Evolutionary conservation across 108 stramenopile genomes (phyloP).

Genomic region (Nitzschia palea): DNA sequence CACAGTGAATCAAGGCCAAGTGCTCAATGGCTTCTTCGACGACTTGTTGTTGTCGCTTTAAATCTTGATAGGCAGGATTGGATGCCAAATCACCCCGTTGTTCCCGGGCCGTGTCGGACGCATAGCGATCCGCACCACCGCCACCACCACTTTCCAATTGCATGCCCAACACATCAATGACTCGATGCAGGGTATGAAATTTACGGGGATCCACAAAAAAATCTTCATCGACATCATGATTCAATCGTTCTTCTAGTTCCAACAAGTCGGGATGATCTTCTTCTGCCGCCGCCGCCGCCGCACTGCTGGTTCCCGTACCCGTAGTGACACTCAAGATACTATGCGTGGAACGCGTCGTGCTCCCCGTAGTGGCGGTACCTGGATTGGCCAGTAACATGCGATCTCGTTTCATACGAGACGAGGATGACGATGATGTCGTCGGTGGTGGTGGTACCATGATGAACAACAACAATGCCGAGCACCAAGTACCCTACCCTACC

Average conservation of each 20-base stretch:
- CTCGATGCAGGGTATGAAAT: conserved; percentile 74
- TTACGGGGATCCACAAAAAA: conserved; percentile 75
- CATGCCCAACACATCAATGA: conserved; percentile 81
- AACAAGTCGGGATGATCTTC: conserved; percentile 33
- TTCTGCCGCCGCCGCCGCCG: not conserved
- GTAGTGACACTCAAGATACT: no score
- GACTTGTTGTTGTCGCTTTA: conserved; percentile 56
- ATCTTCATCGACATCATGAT: conserved; percentile 65
- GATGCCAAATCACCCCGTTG: conserved; percentile 14
- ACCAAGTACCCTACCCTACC: no score
- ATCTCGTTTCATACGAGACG: no score
- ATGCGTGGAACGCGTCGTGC: not conserved
- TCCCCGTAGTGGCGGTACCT: no score
- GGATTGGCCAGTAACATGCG: no score
- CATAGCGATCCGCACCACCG: conserved; percentile 29
- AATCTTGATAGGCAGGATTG: conserved; percentile 55
- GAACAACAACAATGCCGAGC: no score
- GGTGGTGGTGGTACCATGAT: no score
- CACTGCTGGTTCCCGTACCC: no score
- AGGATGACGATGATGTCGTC: no score
- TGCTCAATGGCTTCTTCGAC: conserved; percentile 87
- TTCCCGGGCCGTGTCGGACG: conserved; percentile 9
- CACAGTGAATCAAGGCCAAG: conserved; percentile 76
- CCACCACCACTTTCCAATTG: conserved; percentile 44
- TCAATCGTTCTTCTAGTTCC: conserved; percentile 52